Evolutionary conservation across 75 land plant genomes (phyloP).

Genomic region (Picea sitchensis): DNA sequence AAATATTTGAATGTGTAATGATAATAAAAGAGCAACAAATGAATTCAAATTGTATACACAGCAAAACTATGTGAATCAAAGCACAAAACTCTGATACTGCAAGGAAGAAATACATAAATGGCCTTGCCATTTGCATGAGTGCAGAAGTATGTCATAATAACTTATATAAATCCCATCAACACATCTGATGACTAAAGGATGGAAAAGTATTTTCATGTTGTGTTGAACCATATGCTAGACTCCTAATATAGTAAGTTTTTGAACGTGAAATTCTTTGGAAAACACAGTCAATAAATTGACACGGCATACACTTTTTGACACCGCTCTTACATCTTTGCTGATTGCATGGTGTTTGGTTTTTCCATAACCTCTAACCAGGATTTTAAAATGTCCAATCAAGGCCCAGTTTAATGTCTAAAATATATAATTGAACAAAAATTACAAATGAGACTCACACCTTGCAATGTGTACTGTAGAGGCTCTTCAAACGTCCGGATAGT

Average conservation of each 20-base stretch:
- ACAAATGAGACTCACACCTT: conserved; percentile 48
- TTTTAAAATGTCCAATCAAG: not conserved
- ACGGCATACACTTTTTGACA: not conserved
- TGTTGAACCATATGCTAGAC: not conserved
- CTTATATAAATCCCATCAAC: not conserved
- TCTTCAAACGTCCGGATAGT: conserved; percentile 89
- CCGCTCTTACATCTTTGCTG: not conserved
- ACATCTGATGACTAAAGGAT: not conserved
- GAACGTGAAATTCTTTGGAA: not conserved
- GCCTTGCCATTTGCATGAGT: too few species aligned
- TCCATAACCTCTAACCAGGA: not conserved
- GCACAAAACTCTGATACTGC: too few species aligned
- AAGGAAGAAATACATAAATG: too few species aligned
- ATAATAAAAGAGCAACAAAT: too few species aligned
- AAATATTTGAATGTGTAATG: too few species aligned
- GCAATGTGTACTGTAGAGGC: conserved; percentile 88
- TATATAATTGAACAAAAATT: not conserved
- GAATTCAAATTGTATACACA: too few species aligned
- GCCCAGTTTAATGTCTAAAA: not conserved
- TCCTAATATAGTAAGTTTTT: not conserved
- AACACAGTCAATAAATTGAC: not conserved
- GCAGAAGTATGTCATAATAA: too few species aligned
- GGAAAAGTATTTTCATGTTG: not conserved
- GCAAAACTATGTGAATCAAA: too few species aligned
- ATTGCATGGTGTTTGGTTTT: not conserved